A percentile compares a stretch with the other conserved stretches of the same genome.
phyloP scores from a whole-genome alignment of 106 monocot species.

The Narthecium ossifragum region DNA sequence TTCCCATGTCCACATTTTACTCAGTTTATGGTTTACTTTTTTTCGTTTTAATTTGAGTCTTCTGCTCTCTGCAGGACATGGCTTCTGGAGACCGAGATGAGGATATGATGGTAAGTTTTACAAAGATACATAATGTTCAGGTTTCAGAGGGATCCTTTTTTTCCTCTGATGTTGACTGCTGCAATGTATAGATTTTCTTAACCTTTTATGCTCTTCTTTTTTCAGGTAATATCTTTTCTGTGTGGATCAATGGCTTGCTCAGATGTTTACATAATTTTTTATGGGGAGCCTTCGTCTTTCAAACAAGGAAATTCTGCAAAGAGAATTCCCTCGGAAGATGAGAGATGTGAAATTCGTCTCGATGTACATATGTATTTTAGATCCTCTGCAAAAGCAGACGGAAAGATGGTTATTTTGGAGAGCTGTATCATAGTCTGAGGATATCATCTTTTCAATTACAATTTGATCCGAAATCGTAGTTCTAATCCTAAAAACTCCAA shows the following conservation, averaged over 20 bases:
- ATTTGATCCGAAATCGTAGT: conserved; percentile 1
- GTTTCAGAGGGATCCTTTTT: too few relatives aligned
- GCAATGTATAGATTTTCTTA: too few relatives aligned
- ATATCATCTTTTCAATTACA: conserved; percentile 4
- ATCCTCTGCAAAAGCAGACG: conserved; percentile 54
- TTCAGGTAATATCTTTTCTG: conserved; percentile 9
- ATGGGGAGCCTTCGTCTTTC: conserved; percentile 8
- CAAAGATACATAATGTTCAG: too few relatives aligned
- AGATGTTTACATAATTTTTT: background rate
- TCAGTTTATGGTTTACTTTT: background rate
- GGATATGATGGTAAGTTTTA: background rate
- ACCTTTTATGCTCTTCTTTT: too few relatives aligned
- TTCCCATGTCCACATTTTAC: background rate
- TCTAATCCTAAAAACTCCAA: background rate
- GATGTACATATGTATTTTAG: conserved; percentile 59
- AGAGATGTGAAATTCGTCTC: conserved; percentile 11
- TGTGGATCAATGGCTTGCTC: conserved; percentile 11
- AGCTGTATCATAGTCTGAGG: conserved; percentile 32
- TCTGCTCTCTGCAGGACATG: conserved; percentile 28
- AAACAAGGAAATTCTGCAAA: conserved; percentile 1
- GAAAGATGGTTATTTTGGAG: conserved; percentile 13
- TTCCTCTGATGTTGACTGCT: too few relatives aligned
- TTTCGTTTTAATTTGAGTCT: background rate
- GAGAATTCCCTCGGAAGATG: conserved; percentile 9
- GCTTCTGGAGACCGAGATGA: conserved; percentile 79